Evolutionary conservation across 2,329 filamentous ascomycete genomes (phyloP), one percentile per base, ranked within the genome.

Genomic region (Aureobasidium sp.): DNA sequence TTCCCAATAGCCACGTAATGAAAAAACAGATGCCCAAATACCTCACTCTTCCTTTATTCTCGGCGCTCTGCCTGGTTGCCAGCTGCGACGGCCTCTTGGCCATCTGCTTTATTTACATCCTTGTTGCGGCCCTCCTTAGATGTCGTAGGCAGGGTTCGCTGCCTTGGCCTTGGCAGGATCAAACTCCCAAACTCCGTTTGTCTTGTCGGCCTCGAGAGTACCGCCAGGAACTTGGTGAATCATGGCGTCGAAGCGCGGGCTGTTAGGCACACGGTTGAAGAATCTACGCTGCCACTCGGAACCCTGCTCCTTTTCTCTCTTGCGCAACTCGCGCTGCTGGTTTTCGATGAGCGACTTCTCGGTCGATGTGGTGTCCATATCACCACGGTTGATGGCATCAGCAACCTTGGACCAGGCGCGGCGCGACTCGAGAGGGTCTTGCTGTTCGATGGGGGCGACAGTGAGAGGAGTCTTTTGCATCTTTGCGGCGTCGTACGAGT

Each of bases 291-390:
- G 83, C 93, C 94, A 99, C 44, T 84, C 80, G 47, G 82, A 82
- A 23, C 86, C 86, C 68, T 91, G 89, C n/a, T 83, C 81, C 69
- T 84, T 85, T 74, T 97, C 92, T 70, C 84, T 80, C 72, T 84
- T 84, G 66, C 92, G 85, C 77, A 85, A 80, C 74, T 83, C 90
- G 15, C 91, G 86, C 79, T 97, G 93, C 39, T 87, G 86, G 68
- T 91, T 90, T 76, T 97, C 94, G 66, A 97, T 96, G 75, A 90
- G 90, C 62, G 84, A 83, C 80, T 97, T 97, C 73, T 96, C 90
- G 15, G 77, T 71, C 1, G 86, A 85, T 0, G 91, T 90, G 5
- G 83, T 78, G 68, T 96, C 90, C 83, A 97, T 90, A 73, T 97
- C 90, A 63, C 91, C 89, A 67, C 82, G 84, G 62, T 84, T 81